These are phyloP conservation scores for Ceratobasidium sp. DNA, from an alignment of 1,284 basidiomycete genomes.

Conservation along the genomic window DNA sequence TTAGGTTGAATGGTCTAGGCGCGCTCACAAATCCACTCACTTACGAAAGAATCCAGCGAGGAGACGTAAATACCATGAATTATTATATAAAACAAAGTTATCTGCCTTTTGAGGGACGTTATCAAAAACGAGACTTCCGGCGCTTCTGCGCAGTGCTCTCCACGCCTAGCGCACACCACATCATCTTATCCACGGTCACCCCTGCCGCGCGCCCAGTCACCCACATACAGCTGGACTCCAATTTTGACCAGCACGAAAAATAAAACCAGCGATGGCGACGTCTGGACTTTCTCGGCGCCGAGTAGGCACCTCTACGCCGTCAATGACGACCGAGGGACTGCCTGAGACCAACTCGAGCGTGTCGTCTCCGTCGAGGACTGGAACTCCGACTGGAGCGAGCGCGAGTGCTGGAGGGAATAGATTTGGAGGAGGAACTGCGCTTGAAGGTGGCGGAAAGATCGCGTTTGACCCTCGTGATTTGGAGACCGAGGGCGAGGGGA, in stretches of 20 bases:
- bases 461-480: slow-evolving; percentile 96
- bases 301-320: slow-evolving; percentile 44
- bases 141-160: slow-evolving; percentile 25
- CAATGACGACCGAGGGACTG: slow-evolving; percentile 23
- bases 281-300: slow-evolving; percentile 51
- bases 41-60: too few relatives aligned
- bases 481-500: slow-evolving; percentile 71
- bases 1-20: too few relatives aligned
- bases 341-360: neutral
- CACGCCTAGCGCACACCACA: slow-evolving; percentile 8
- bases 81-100: neutral
- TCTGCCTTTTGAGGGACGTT: slow-evolving; percentile 16
- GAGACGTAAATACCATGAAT: too few relatives aligned
- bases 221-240: neutral
- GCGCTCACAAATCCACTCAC: too few relatives aligned
- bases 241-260: neutral
- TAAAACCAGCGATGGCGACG: slow-evolving; percentile 46
- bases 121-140: neutral
- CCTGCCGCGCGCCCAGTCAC: too few relatives aligned
- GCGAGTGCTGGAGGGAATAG: slow-evolving; percentile 37
- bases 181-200: too few relatives aligned
- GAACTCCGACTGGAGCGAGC: slow-evolving; percentile 45
- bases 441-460: slow-evolving; percentile 86
- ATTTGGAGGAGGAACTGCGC: slow-evolving; percentile 71
- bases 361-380: slow-evolving; percentile 17